Evolutionary conservation across 805 yeast species (phyloP), one percentile per base, ranked within the genome.

Genomic region (Wickerhamiella brachini): DNA sequence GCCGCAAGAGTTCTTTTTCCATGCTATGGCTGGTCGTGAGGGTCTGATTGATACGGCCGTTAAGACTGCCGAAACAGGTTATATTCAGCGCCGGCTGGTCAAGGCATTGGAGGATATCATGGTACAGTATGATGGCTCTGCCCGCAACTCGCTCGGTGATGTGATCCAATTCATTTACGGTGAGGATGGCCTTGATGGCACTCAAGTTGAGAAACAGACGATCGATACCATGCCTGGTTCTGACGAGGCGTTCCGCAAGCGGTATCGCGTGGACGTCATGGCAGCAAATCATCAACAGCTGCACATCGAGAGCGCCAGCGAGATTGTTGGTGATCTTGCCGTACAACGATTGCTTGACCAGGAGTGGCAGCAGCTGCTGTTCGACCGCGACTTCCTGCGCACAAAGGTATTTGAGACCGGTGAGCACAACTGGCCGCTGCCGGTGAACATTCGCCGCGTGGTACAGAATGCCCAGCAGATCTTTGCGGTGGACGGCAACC

Each of bases 11-110:
- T 93, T 93, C 68, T 89, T 93, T 68, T 93, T 93, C 83, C 99
- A 93, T 68, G 97, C 97, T 49, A 93, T 93, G 98, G 98, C 99
- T 51, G 99, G 99, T 71, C 84, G 99, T 75, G 99, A 93, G 75
- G 99, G 99, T 73, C 79, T 93, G 64, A 93, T 93, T 72, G 99
- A 93, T 76, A 93, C 99, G 54, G 98, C 99, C 48, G 99, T 93
- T 57, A 93, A 93, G 71, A 93, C 99, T 9, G 86, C 97, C 20
- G 82, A 96, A 71, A 89, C 97, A 54, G 99, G 99, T 65, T 93
- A 93, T 71, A 76, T 93, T 68, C 99, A 93, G 72, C 82, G 99
- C 72, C 94, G 99, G 78, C 74, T 90, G 67, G 95, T 90, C 45
- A 90, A 90, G 68, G 97, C 97, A 26, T 72, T 89, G 69, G 97